phyloP scores from a whole-genome alignment of 73 alveolate genomes.

The Tetrahymena borealis region DNA sequence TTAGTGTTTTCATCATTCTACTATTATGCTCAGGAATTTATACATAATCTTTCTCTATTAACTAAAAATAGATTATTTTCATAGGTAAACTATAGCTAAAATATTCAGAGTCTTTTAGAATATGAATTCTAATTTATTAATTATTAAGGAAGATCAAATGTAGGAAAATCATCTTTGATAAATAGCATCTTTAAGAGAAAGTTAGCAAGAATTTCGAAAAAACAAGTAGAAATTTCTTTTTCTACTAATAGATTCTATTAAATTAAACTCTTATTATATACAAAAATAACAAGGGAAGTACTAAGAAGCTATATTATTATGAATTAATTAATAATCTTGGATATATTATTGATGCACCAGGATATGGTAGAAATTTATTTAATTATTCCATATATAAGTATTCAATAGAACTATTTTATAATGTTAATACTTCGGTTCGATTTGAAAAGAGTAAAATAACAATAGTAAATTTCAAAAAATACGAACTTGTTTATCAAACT shows the following conservation, averaged over 20 bases:
- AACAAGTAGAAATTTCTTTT: neutral
- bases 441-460: no score
- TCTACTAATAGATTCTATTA: neutral
- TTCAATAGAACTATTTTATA: no score
- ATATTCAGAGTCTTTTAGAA: no score
- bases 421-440: no score
- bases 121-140: neutral
- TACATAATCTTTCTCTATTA: neutral
- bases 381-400: neutral
- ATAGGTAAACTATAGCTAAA: no score
- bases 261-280: neutral
- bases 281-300: neutral
- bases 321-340: neutral
- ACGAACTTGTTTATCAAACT: no score
- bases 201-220: neutral
- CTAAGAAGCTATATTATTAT: neutral
- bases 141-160: neutral
- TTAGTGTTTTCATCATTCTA: no score
- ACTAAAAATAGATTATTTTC: neutral
- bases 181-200: neutral
- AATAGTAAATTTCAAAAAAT: no score
- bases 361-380: neutral
- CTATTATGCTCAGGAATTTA: neutral
- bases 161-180: neutral
- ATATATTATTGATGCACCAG: neutral